Conservation (phyloP, 163 green algal genomes). For the Chloromonas sp. region DNA sequence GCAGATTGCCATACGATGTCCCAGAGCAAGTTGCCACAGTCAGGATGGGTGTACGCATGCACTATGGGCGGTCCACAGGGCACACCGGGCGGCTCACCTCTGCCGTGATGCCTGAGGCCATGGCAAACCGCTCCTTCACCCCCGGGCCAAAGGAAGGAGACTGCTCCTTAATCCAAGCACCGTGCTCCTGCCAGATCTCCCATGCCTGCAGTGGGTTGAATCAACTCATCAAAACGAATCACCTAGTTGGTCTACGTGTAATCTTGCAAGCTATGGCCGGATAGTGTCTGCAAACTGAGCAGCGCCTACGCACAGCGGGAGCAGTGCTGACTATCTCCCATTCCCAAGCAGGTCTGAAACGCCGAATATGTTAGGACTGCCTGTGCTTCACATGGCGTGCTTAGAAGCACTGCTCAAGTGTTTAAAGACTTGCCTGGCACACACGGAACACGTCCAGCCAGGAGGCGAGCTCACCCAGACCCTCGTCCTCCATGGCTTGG, state of each 20-base stretch:
- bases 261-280: background rate
- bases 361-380: no score
- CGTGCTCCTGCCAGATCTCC: constrained; percentile 69
- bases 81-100: constrained; percentile 12
- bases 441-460: constrained; percentile 70
- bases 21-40: background rate
- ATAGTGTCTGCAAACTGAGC: background rate
- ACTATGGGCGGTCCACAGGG: background rate
- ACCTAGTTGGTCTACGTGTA: background rate
- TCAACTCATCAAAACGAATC: background rate
- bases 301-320: background rate
- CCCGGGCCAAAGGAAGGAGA: constrained; percentile 64
- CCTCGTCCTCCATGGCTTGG: background rate
- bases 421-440: constrained; percentile 25
- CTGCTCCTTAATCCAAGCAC: constrained; percentile 49
- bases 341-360: no score
- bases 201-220: constrained; percentile 41
- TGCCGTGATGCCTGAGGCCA: constrained; percentile 53
- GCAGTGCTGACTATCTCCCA: background rate
- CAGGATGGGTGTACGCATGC: background rate
- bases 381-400: no score
- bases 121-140: constrained; percentile 66
- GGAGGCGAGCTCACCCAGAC: constrained; percentile 28
- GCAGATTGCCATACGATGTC: background rate
- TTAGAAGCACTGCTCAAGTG: no score